Base-by-base conservation (phyloP, 495 filamentous ascomycete genomes). In the Hyaloscypha bicolor region DNA sequence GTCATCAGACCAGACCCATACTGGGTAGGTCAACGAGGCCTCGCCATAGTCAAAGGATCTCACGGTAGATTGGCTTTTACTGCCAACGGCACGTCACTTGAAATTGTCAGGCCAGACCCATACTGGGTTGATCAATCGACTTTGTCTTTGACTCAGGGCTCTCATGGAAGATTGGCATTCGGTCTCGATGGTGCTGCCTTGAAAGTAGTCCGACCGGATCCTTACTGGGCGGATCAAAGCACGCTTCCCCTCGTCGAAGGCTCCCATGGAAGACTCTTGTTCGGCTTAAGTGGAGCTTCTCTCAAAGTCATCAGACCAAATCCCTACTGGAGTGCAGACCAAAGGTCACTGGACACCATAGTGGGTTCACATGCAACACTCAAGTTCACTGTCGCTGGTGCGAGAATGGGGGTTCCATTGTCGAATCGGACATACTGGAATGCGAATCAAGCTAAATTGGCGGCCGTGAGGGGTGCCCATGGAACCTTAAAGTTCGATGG, bases 61-160 rank as follows among this genome's bases (percentile, higher is more conserved):
- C 51, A 53, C 51, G 51, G 51, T 8, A 53, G 22, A 53, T n/a
- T 53, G 6, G 6, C 51, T 12, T 53, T 53, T 16, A 16, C 6
- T 6, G 9, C 19, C 8, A n/a, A 25, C 51, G 51, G 51, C 6
- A 4, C 51, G 22, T 53, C 22, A 9, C 51, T 56, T 12, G 29
- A 29, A 31, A 19, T 56, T 6, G 53, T 56, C n/a, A 56, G 29
- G 53, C 53, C 53, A 11, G 53, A 56, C 12, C 53, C 53, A 29
- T 56, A 56, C 21, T 56, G 53, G 53, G 29, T 56, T 8, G 53
- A 56, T 30, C 53, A 56, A 56, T 12, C 6, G 6, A 56, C 53
- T 3, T n/a, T 56, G 6, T 4, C 6, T 12, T 6, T 56, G 19
- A 5, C 30, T 6, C 25, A 11, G 22, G 53, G 53, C 29, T 25